Conservation (phyloP, 179 eudicot species). For the Beta macrorhiza region DNA sequence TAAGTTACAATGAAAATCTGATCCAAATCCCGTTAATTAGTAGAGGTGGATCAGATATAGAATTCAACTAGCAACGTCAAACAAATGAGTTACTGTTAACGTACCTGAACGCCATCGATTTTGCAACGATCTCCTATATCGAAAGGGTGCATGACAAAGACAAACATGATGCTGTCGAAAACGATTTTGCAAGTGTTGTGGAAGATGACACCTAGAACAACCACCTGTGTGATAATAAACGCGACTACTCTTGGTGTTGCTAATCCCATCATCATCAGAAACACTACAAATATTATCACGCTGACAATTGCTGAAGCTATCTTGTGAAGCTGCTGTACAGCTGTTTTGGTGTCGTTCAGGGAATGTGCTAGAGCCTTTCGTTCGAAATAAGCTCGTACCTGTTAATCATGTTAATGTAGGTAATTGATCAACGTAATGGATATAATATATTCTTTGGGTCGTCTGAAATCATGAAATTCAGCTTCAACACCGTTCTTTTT, state of each 20-base stretch:
- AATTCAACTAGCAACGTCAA: background rate
- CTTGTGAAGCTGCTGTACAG: conserved; percentile 70
- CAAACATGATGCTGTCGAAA: conserved; percentile 72
- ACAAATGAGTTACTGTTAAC: background rate
- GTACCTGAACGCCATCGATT: conserved; percentile 69
- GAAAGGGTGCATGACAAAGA: conserved; percentile 75
- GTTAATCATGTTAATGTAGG: background rate
- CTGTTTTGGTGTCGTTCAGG: conserved; percentile 75
- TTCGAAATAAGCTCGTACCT: conserved; percentile 67
- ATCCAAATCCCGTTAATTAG: no score
- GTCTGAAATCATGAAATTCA: no score
- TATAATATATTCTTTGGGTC: background rate
- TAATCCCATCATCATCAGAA: conserved; percentile 53
- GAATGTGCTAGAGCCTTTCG: conserved; percentile 66
- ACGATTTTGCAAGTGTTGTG: conserved; percentile 69
- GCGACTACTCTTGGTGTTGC: conserved; percentile 55
- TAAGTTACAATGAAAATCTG: no score
- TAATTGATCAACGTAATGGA: background rate
- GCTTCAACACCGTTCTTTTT: background rate
- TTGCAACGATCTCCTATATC: conserved; percentile 80
- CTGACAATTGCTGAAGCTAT: conserved; percentile 51
- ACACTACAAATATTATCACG: conserved; percentile 47
- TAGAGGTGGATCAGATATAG: no score
- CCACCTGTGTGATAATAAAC: conserved; percentile 51
- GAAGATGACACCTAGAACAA: conserved; percentile 62